Base-by-base conservation (phyloP, 2,329 filamentous ascomycete genomes). In the Purpureocillium lavendulum region DNA sequence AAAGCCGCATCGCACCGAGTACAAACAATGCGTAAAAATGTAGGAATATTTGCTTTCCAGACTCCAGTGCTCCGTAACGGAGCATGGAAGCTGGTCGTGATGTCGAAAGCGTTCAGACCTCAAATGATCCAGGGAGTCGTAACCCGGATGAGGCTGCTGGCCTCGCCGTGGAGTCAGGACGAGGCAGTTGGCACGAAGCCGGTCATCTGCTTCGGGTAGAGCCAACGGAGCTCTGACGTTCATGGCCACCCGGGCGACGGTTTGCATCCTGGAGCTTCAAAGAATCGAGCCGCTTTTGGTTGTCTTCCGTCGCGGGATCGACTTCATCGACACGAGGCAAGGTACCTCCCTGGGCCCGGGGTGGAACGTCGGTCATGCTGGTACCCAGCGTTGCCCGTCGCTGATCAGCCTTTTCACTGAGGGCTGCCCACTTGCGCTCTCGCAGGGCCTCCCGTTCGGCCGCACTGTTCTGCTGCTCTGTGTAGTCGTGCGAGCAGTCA, bases 401-500 rank as follows among this genome's bases (percentile, higher is more conserved):
- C 49, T 80, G 75, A 51, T 84, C 81, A 30, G 89, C 89, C 59
- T 87, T 80, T 49, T 92, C 84, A 36, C 81, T 75, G 32, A 98
- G 73, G 45, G 82, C 80, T 40, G 90, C 87, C 92, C 92, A 98
- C 58, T 90, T 88, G 49, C 81, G 80, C 60, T 94, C 82, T 48
- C 92, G 80, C 46, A 80, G 73, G 48, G 83, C 80, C 62, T 96
- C 84, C 40, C 89, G 80, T 44, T 87, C 78, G n/a, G 85, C 81
- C 4, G 89, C 87, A 47, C 79, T 92, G 64, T 94, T 94, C 64
- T 97, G 90, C 54, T 92, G 84, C 61, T 97, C 90, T 5, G 89
- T 94, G 64, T 98, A 98, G 48, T 97, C 89, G 57, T 96, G 90
- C 29, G 92, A 96, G 66, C 92, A 98, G 58, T 98, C 92, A 53